Base-by-base conservation (phyloP, 805 yeast genomes). In the Kuraishia borneana region DNA sequence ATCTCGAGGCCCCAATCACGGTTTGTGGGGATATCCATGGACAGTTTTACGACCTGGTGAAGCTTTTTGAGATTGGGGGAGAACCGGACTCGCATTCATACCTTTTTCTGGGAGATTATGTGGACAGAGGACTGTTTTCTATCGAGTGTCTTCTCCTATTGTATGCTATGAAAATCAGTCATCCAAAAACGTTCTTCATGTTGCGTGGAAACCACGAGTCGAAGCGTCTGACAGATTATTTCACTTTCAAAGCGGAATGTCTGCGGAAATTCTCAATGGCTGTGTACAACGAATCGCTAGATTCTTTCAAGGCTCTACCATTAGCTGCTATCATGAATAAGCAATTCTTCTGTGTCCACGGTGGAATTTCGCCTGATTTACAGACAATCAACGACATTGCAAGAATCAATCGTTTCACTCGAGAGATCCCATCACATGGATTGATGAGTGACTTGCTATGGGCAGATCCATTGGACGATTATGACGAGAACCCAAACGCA, bases 1-100 rank as follows among this genome's bases (percentile, higher is more conserved):
- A 68, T 14, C 81, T 92, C 2, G 88, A 87, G 3, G 94, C 96
- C 0, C 98, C 97, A 1, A 83, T 89, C 2, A 88, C 95, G 1
- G 87, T 89, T 3, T 87, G 96, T 60, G 98, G 98, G 37, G 97
- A 89, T 57, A 70, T 88, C n/a, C 97, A 89, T 56, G 98, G 98
- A 13, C 97, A 89, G 55, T 85, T 73, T 54, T 88, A 71, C 54
- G 98, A 89, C 55, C 65, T 89, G 45, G 66, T 88, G 73, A 87
- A 88, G 56, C 61, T 89, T 30, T 83, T 89, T 50, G 96, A 89
- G 52, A 89, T 87, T 13, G 95, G 96, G 26, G 97, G 97, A 2
- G 77, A 80, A 49, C 95, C 96, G 9, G 64, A 60, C 12, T 57
- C 51, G n/a, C 79, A 94, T 1, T 68, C 82, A 14, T 89, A 84